These are phyloP conservation scores for Spiraea crenata DNA, from an alignment of 331 rosid species.

Conservation along the genomic window DNA sequence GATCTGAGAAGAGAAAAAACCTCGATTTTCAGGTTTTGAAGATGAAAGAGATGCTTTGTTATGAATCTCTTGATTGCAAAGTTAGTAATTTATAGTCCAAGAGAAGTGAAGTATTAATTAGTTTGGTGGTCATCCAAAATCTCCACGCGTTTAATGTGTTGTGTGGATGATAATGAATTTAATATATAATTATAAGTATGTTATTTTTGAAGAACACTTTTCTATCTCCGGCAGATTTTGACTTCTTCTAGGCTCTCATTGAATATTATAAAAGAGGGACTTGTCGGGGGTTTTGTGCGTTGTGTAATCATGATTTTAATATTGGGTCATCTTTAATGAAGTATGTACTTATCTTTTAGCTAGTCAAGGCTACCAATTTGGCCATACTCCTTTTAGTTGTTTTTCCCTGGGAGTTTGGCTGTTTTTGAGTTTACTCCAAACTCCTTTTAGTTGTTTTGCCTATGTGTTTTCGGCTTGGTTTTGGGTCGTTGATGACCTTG, in stretches of 20 bases:
- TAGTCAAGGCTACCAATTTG: too few relatives aligned
- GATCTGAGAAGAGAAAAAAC: not conserved
- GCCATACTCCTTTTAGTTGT: too few relatives aligned
- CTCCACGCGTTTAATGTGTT: not conserved
- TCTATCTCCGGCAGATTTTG: not conserved
- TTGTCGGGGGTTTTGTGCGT: too few relatives aligned
- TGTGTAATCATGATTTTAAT: too few relatives aligned
- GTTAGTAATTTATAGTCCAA: not conserved
- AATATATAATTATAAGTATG: not conserved
- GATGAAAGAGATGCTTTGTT: not conserved
- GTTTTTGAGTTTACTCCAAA: too few relatives aligned
- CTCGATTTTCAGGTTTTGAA: not conserved
- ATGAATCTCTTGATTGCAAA: not conserved
- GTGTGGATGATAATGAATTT: not conserved
- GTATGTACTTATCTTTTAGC: too few relatives aligned
- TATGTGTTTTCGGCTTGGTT: too few relatives aligned
- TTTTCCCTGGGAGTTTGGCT: too few relatives aligned
- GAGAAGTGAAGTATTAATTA: not conserved
- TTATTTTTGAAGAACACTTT: not conserved
- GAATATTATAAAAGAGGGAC: too few relatives aligned
- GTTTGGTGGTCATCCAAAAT: not conserved
- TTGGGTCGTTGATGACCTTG: too few relatives aligned
- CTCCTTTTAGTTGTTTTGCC: too few relatives aligned
- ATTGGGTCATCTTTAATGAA: too few relatives aligned
- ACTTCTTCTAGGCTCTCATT: constrained; percentile 10